Base-by-base conservation (phyloP, 371 early-diverging fungal species). In the Syncephalastrum racemosum region DNA sequence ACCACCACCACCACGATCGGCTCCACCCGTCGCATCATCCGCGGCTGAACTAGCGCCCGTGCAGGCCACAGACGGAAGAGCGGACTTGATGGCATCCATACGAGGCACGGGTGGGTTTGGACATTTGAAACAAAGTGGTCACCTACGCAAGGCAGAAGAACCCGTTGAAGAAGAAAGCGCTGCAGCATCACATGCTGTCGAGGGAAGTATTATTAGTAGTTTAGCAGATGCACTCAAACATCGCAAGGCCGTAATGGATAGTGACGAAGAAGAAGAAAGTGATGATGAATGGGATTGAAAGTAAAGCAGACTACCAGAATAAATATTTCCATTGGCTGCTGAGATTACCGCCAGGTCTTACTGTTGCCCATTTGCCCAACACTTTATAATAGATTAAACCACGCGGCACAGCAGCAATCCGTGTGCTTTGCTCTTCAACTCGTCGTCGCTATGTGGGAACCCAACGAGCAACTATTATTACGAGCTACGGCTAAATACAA, bases 401-500 rank as follows among this genome's bases (percentile, higher is more conserved):
- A 31, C 36, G 36, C 36, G 36, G 36, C 36, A 31, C 36, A 31
- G 36, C 36, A 31, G 36, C 36, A 31, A 31, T 12, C 7, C 6
- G 36, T 8, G 36, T 31, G 36, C 36, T 31, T 31, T 31, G 36
- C 36, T 31, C 36, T 31, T 10, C 36, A 31, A 31, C 36, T n/a
- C n/a, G n/a, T n/a, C 25, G 25, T 31, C 36, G 36, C 43, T 16
- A 81, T 81, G 78, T 82, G 82, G 85, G 79, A 84, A 51, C 75
- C 82, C 39, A 82, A 82, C 44, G 85, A 84, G 63, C 79, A 73
- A 16, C 58, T 82, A 10, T 66, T 72, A 23, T 59, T 72, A 46
- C 75, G 82, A 63, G 81, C 80, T 18, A 58, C 62, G 23, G 70
- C 77, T n/a, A 63, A 57, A 24, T 84, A 71, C 53, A 77, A 73